A percentile compares a stretch with the other conserved stretches of the same genome.
phyloP scores from a whole-genome alignment of 2,329 filamentous ascomycete genomes.

The Hypoxylon sp. region DNA sequence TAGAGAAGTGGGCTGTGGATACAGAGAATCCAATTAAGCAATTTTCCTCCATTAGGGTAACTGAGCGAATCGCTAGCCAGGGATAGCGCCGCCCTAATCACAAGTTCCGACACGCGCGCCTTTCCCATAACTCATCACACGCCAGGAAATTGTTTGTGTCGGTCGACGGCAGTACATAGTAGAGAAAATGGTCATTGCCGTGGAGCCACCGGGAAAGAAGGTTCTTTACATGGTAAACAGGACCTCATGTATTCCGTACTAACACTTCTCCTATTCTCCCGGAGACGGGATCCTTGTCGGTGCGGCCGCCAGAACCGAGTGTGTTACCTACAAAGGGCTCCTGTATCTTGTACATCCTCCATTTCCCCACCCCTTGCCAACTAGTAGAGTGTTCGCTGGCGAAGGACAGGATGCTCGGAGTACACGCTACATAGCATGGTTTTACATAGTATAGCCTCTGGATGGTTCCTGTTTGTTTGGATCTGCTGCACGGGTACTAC shows the following conservation, averaged over 20 bases:
- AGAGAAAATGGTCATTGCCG: slow-evolving; percentile 22
- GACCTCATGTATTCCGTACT: not conserved
- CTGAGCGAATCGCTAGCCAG: slow-evolving; percentile 25
- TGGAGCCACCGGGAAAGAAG: slow-evolving; percentile 21
- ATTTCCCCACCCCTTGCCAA: slow-evolving; percentile 22
- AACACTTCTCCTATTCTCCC: slow-evolving; percentile 27
- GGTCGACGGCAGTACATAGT: not conserved
- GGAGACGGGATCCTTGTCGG: slow-evolving; percentile 23
- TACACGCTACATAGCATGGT: slow-evolving; percentile 29
- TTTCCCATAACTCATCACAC: slow-evolving; percentile 20
- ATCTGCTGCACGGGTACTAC: slow-evolving; percentile 30
- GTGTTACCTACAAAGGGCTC: not conserved
- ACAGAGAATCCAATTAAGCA: slow-evolving; percentile 19
- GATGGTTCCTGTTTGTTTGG: slow-evolving; percentile 2
- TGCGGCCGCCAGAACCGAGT: slow-evolving; percentile 23
- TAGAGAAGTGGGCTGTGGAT: slow-evolving; percentile 32
- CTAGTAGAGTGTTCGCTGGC: not conserved
- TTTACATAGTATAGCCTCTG: not conserved
- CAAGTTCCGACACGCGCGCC: slow-evolving; percentile 15
- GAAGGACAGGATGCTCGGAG: not conserved
- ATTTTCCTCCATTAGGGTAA: slow-evolving; percentile 20
- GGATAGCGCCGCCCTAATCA: slow-evolving; percentile 6
- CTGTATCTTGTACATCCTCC: slow-evolving; percentile 24
- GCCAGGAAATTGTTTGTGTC: slow-evolving; percentile 9
- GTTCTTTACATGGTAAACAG: not conserved